These are phyloP conservation scores for Chalaropsis thielavioides DNA, from an alignment of 2,329 filamentous ascomycete species.

Conservation along the genomic window DNA sequence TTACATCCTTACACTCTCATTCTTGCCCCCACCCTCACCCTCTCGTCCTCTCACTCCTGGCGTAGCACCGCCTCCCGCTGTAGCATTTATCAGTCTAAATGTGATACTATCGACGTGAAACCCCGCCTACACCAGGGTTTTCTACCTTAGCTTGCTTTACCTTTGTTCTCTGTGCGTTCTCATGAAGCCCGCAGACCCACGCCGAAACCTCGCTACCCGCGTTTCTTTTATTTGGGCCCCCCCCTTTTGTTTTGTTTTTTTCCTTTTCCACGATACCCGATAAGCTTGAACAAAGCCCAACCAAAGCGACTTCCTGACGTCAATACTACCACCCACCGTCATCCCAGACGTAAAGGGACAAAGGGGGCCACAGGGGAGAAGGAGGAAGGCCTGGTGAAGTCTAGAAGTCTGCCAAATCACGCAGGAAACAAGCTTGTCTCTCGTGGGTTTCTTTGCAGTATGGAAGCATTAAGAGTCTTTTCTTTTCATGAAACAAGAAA, in stretches of 20 bases:
- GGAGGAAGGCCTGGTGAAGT: background rate
- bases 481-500: background rate
- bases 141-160: background rate
- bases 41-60: background rate
- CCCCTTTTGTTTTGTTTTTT: background rate
- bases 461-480: background rate
- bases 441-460: background rate
- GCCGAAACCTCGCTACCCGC: background rate
- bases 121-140: background rate
- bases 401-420: background rate
- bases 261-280: background rate
- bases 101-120: background rate
- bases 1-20: no score
- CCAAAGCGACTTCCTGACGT: background rate
- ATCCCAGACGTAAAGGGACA: background rate
- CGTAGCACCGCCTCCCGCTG: background rate
- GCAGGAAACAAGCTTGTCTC: background rate
- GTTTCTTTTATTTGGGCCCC: background rate
- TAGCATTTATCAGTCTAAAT: background rate
- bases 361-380: background rate
- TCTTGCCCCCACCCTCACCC: no score
- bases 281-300: background rate
- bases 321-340: background rate
- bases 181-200: background rate
- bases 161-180: background rate